Evolutionary conservation across 257 asterid species (phyloP).

Genomic region (Solanum paucissectum): DNA sequence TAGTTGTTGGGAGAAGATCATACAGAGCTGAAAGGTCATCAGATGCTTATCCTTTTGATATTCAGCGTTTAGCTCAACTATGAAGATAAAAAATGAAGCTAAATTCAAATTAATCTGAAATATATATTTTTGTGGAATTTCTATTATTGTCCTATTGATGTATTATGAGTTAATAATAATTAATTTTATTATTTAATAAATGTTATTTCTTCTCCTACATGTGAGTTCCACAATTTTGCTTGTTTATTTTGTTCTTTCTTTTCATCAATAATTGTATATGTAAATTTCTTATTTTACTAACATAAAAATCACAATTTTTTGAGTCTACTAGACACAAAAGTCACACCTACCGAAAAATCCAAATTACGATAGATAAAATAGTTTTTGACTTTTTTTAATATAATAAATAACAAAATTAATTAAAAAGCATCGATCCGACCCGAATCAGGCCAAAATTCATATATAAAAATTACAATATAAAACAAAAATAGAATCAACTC

Average conservation of each 20-base stretch:
- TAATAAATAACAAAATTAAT: too few species aligned
- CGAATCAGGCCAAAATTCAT: too few species aligned
- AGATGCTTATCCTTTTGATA: slow-evolving; percentile 75
- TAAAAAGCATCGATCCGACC: too few species aligned
- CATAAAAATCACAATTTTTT: too few species aligned
- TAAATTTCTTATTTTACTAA: too few species aligned
- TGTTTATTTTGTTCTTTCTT: not conserved
- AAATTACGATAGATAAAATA: too few species aligned
- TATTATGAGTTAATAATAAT: not conserved
- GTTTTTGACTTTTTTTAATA: too few species aligned
- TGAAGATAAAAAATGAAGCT: not conserved
- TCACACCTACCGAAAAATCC: too few species aligned
- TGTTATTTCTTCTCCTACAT: not conserved
- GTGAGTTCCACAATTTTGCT: not conserved
- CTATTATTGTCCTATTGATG: not conserved
- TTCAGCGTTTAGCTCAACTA: slow-evolving; percentile 63
- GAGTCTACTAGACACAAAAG: too few species aligned
- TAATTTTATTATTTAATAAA: not conserved
- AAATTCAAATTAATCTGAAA: not conserved
- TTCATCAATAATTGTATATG: not conserved
- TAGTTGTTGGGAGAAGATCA: slow-evolving; percentile 63
- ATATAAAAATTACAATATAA: too few species aligned
- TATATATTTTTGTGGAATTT: not conserved
- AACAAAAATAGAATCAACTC: too few species aligned
- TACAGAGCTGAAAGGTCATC: slow-evolving; percentile 53